Percentiles rank a stretch among this genome's conserved stretches.
Conservation (phyloP, 108 stramenopile genomes). For the Skeletonema costatum region DNA sequence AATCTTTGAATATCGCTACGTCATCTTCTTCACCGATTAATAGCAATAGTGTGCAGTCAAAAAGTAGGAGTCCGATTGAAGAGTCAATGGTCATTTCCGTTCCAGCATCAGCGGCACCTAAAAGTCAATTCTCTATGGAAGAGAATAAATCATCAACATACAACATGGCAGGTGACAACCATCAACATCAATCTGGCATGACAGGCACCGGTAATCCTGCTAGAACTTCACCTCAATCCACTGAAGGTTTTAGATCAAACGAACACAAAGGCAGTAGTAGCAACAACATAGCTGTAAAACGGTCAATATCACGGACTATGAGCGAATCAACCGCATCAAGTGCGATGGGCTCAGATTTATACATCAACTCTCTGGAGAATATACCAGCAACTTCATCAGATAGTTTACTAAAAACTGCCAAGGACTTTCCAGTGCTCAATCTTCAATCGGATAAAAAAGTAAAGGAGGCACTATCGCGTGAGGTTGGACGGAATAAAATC, state of each 20-base stretch:
- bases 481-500: conserved; percentile 33
- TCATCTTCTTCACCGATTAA: neutral
- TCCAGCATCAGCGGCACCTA: neutral
- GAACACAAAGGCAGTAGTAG: neutral
- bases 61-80: neutral
- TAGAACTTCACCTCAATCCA: neutral
- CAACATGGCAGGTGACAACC: neutral
- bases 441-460: conserved; percentile 25
- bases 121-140: neutral
- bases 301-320: neutral
- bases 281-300: neutral
- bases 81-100: neutral
- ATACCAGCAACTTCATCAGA: neutral
- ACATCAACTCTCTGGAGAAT: neutral
- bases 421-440: conserved; percentile 38
- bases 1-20: neutral
- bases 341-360: neutral
- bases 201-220: neutral
- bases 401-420: neutral
- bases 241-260: neutral
- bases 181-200: neutral
- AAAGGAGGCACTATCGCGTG: conserved; percentile 37
- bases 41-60: neutral
- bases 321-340: neutral
- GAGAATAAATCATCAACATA: neutral